phyloP scores from a whole-genome alignment of 345 rosid species.

The Luvunga scandens region DNA sequence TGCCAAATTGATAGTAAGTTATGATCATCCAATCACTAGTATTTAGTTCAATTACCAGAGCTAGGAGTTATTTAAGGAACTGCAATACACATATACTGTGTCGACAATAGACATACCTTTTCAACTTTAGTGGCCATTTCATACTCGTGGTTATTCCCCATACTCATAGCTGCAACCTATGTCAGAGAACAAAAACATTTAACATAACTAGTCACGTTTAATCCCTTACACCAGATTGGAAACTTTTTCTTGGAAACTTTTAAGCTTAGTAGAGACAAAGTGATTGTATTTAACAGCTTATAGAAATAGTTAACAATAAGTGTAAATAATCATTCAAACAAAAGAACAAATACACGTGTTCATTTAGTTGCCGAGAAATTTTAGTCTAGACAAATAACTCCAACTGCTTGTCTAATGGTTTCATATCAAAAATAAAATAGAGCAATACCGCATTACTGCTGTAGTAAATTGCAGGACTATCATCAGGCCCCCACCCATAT shows the following conservation, averaged over 20 bases:
- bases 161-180: constrained; percentile 74
- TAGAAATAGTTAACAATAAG: not conserved
- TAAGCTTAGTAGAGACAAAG: not conserved
- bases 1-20: constrained; percentile 12
- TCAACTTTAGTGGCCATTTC: constrained; percentile 90
- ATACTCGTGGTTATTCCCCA: constrained; percentile 79
- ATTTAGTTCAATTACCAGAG: not conserved
- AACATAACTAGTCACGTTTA: not conserved
- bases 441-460: constrained; percentile 66
- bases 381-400: constrained; percentile 3
- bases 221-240: not conserved
- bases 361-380: not conserved
- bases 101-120: constrained; percentile 46
- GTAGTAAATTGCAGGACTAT: constrained; percentile 81
- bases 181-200: constrained; percentile 19
- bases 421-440: constrained; percentile 17
- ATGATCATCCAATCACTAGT: not conserved
- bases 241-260: not conserved
- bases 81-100: not conserved
- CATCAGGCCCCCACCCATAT: constrained; percentile 98
- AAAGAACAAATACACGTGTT: not conserved
- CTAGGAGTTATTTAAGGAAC: constrained; percentile 1
- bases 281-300: not conserved
- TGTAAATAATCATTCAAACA: not conserved
- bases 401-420: not conserved